These are phyloP conservation scores for Coemansia javaensis DNA, from an alignment of 192 early-diverging fungal genomes.

Conservation along the genomic window DNA sequence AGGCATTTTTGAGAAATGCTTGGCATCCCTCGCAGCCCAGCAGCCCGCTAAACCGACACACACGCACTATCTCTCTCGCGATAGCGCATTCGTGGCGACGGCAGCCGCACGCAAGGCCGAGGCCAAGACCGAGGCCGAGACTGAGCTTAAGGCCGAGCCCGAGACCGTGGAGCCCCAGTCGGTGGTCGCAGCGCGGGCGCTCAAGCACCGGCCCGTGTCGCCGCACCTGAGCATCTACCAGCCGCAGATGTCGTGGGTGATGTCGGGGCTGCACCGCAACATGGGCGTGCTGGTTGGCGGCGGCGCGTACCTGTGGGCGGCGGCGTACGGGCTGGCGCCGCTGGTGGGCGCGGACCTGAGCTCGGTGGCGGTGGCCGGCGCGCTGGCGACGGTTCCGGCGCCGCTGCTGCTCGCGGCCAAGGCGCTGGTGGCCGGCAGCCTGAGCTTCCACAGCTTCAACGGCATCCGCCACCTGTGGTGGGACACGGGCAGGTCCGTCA, in stretches of 20 bases:
- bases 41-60: too few species aligned
- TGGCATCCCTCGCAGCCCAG: too few species aligned
- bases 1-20: constrained; percentile 8
- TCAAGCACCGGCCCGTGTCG: constrained; percentile 67
- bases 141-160: constrained; percentile 10
- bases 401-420: constrained; percentile 69
- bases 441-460: constrained; percentile 81
- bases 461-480: constrained; percentile 90
- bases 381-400: constrained; percentile 63
- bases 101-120: too few species aligned
- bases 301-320: constrained; percentile 64
- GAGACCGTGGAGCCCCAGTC: constrained; percentile 21
- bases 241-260: constrained; percentile 79
- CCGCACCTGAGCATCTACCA: constrained; percentile 88
- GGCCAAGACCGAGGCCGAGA: too few species aligned
- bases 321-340: constrained; percentile 65
- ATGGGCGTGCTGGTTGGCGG: constrained; percentile 69
- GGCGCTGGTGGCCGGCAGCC: constrained; percentile 61
- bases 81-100: constrained; percentile 48
- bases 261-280: constrained; percentile 69
- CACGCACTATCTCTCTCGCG: background rate
- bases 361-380: constrained; percentile 61
- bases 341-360: constrained; percentile 57
- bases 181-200: constrained; percentile 46
- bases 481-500: constrained; percentile 71